Conservation (phyloP, 306 rosid genomes). For the Lathyrus tuberosus region DNA sequence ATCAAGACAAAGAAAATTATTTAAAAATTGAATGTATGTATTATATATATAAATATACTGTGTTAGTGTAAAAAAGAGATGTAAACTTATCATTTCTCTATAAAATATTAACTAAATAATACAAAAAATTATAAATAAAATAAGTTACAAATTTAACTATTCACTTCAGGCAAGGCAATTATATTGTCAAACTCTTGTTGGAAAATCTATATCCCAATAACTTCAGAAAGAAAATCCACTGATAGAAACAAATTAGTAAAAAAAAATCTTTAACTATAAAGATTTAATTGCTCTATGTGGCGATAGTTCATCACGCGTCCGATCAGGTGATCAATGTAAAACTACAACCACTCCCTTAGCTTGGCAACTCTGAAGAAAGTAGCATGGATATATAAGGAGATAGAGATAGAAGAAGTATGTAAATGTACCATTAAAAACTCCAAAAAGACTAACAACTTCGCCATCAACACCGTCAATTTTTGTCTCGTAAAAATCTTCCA, state of each 20-base stretch:
- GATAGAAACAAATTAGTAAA: constrained; percentile 22
- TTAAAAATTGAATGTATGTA: too few species aligned
- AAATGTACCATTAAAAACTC: constrained; percentile 85
- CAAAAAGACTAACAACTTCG: constrained; percentile 93
- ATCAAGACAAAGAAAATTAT: too few species aligned
- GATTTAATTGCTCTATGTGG: background rate
- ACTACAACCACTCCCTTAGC: background rate
- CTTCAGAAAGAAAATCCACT: constrained; percentile 12
- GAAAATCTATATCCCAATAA: constrained; percentile 6
- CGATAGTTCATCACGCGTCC: background rate
- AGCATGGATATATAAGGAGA: constrained; percentile 18
- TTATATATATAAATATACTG: too few species aligned
- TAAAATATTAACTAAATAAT: too few species aligned
- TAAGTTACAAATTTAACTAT: too few species aligned
- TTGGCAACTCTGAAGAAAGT: constrained; percentile 10
- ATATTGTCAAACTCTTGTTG: too few species aligned
- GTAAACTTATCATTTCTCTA: too few species aligned
- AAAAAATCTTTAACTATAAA: background rate
- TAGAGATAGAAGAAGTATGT: constrained; percentile 20
- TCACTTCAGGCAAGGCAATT: too few species aligned
- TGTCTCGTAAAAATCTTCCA: constrained; percentile 98
- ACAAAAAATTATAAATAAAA: too few species aligned
- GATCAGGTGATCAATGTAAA: constrained; percentile 11
- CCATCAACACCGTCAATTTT: constrained; percentile 93
- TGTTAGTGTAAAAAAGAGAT: too few species aligned